Conservation (phyloP, 495 filamentous ascomycete species). For the Xylaria grammica region DNA sequence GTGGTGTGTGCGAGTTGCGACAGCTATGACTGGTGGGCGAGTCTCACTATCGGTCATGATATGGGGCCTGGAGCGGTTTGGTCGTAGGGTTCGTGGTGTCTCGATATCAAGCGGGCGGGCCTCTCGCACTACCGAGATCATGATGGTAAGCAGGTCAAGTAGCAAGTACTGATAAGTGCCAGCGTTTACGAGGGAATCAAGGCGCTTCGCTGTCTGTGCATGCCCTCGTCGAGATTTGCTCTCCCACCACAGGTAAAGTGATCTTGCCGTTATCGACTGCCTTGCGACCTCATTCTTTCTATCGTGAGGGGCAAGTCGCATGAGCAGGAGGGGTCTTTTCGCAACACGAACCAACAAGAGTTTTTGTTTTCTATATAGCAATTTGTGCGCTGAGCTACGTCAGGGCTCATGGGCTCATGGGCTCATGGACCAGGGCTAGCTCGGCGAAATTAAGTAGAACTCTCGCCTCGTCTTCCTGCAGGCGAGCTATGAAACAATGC, state of each 20-base stretch:
- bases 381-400: constrained; percentile 27
- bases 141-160: constrained; percentile 7
- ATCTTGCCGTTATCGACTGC: background rate
- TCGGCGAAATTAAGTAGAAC: constrained; percentile 11
- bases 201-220: constrained; percentile 20
- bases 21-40: constrained; percentile 8
- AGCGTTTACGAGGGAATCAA: constrained; percentile 1
- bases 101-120: background rate
- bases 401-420: constrained; percentile 4
- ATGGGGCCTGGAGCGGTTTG: constrained; percentile 4
- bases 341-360: constrained; percentile 16
- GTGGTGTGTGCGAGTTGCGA: constrained; percentile 17
- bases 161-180: constrained; percentile 15
- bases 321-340: constrained; percentile 24
- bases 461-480: constrained; percentile 17
- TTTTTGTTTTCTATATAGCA: constrained; percentile 13
- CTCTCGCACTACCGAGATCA: constrained; percentile 8
- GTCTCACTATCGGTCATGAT: constrained; percentile 13
- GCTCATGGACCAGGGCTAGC: constrained; percentile 15
- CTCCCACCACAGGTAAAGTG: background rate
- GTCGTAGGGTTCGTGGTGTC: constrained; percentile 9
- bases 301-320: constrained; percentile 25
- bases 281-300: constrained; percentile 10
- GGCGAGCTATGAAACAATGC: constrained; percentile 22
- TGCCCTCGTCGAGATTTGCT: background rate